Evolutionary conservation across 805 yeast genomes (phyloP).

Genomic region (Cephaloascus albidus): DNA sequence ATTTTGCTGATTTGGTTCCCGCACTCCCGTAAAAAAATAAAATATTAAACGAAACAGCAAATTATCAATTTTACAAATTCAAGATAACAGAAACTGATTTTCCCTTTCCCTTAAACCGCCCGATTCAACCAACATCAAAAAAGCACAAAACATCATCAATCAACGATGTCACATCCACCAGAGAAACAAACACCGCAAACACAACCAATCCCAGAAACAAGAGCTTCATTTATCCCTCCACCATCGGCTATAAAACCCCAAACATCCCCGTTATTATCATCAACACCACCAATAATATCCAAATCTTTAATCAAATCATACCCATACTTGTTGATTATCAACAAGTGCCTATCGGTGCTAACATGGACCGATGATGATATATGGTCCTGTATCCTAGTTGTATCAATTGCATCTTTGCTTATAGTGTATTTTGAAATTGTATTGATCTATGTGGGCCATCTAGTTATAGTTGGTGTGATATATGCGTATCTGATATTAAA

Average conservation of each 20-base stretch:
- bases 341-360: conserved; percentile 57
- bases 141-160: too few species aligned
- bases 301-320: conserved; percentile 75
- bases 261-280: conserved; percentile 74
- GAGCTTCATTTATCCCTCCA: background rate
- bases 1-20: too few species aligned
- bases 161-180: too few species aligned
- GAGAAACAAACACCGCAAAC: background rate
- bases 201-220: background rate
- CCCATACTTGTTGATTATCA: conserved; percentile 72
- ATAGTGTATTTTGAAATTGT: conserved; percentile 76
- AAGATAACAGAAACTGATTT: too few species aligned
- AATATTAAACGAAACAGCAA: too few species aligned
- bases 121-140: too few species aligned
- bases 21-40: too few species aligned
- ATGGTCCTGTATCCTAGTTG: conserved; percentile 62
- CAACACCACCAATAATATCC: conserved; percentile 88
- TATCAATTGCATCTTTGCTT: conserved; percentile 42
- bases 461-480: conserved; percentile 53
- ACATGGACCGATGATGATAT: conserved; percentile 90
- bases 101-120: too few species aligned
- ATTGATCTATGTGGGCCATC: conserved; percentile 75
- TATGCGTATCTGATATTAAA: conserved; percentile 53
- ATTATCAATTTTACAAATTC: too few species aligned
- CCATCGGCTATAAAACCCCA: conserved; percentile 18